Percentiles rank a stretch among this genome's conserved stretches.
Conservation (phyloP, 208 protist species). For the Leishmania mexicana region DNA sequence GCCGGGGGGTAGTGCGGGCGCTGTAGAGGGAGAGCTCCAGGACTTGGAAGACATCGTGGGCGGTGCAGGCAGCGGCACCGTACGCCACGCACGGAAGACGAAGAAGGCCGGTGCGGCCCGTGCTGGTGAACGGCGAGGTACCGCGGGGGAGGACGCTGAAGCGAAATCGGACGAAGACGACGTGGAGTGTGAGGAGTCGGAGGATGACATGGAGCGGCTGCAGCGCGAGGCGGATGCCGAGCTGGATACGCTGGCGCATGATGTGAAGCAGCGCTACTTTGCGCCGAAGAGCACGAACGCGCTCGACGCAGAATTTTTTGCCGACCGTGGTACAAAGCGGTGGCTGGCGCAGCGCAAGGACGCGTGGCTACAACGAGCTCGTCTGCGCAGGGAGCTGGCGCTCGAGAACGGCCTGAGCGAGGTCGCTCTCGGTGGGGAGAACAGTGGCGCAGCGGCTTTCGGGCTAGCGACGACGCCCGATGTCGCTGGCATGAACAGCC, state of each 20-base stretch:
- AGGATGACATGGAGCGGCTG: conserved; percentile 55
- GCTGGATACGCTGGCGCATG: conserved; percentile 41
- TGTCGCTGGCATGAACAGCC: conserved; percentile 34
- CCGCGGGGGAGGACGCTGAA: conserved; percentile 13
- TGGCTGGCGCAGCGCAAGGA: conserved; percentile 66
- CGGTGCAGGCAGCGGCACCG: background rate
- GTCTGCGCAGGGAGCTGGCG: conserved; percentile 75
- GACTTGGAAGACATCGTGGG: conserved; percentile 71
- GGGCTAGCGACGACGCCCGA: background rate
- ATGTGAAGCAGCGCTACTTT: conserved; percentile 69
- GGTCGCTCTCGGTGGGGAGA: background rate
- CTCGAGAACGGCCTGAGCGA: conserved; percentile 29
- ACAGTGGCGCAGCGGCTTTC: background rate
- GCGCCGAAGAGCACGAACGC: conserved; percentile 53
- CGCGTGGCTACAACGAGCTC: conserved; percentile 74
- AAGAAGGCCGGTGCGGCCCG: background rate
- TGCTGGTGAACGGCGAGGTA: background rate
- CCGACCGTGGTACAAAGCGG: conserved; percentile 24
- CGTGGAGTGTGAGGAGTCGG: conserved; percentile 24
- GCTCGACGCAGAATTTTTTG: conserved; percentile 83
- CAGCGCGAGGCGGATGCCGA: conserved; percentile 57
- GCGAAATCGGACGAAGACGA: conserved; percentile 43
- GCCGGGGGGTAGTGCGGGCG: background rate
- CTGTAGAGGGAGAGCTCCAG: conserved; percentile 11
- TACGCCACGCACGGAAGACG: background rate